These are phyloP conservation scores for Torulaspora globosa DNA, from an alignment of 1,139 yeast genomes.

Conservation along the genomic window DNA sequence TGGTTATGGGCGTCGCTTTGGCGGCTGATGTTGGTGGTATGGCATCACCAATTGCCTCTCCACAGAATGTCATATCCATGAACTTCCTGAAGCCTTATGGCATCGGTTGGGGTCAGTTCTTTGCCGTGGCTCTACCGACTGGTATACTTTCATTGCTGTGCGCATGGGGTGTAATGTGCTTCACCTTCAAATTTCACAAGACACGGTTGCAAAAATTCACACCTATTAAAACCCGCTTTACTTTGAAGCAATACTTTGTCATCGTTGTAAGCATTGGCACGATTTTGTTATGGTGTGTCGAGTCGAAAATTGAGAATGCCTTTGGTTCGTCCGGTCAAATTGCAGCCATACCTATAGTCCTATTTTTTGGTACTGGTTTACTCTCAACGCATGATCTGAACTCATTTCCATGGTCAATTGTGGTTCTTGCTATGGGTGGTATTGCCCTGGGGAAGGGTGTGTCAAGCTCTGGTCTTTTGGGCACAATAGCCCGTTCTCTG, in stretches of 20 bases:
- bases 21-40: slow-evolving; percentile 73
- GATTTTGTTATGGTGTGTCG: slow-evolving; percentile 69
- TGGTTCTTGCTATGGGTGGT: slow-evolving; percentile 75
- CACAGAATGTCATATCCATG: slow-evolving; percentile 73
- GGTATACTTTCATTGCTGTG: slow-evolving; percentile 51
- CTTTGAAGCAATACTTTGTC: slow-evolving; percentile 61
- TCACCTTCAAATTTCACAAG: slow-evolving; percentile 50
- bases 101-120: slow-evolving; percentile 72
- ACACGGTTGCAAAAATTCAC: slow-evolving; percentile 46
- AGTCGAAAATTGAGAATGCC: slow-evolving; percentile 49
- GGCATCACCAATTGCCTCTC: slow-evolving; percentile 79
- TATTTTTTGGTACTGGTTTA: slow-evolving; percentile 68
- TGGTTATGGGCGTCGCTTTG: slow-evolving; percentile 66
- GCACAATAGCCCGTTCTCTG: slow-evolving; percentile 57
- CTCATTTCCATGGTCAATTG: slow-evolving; percentile 74
- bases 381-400: slow-evolving; percentile 63
- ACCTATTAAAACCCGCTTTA: slow-evolving; percentile 57
- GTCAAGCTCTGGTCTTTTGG: slow-evolving; percentile 62
- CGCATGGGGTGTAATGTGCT: slow-evolving; percentile 55
- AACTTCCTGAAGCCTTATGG: slow-evolving; percentile 63
- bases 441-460: slow-evolving; percentile 72
- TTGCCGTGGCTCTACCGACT: slow-evolving; percentile 63
- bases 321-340: slow-evolving; percentile 73
- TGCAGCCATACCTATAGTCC: slow-evolving; percentile 59
- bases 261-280: slow-evolving; percentile 49